Base-by-base conservation (phyloP, 108 stramenopile genomes). In the Bacterosira constricta region DNA sequence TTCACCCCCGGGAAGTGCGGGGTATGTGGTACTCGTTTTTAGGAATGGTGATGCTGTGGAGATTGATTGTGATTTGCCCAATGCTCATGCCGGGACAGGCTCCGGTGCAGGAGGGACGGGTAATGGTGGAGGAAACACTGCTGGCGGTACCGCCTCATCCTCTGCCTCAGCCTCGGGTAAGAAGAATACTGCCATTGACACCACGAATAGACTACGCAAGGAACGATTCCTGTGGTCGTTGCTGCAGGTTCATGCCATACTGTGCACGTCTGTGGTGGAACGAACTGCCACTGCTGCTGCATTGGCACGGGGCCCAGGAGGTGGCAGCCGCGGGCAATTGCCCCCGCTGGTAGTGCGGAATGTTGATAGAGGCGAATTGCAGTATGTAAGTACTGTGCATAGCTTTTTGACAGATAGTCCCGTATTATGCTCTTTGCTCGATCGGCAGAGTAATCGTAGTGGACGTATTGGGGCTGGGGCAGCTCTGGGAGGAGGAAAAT, bases 171-270 rank as follows among this genome's bases (percentile, higher is more conserved):
- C 39, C 18, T 0, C 15, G 6, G 31, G 41, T 17, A 75, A 75
- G 36, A 67, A 67, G 11, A 55, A 72, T 70, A 30, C 73, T 13
- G 83, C 77, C 62, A 80, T 34, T 32, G 86, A 85, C 26, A 69
- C 73, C 0, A 82, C 85, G 34, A 84, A 87, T 44, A 73, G 80
- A 29, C 68, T 91, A 68, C 67, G 85, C 9, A 89, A 91, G 41
- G 89, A 94, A 36, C 82, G 87, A 12, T 91, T 94, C 65, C 81
- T 94, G 36, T 94, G 90, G 90, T 87, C 85, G 0, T 69, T 94
- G 32, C 41, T 94, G 31, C 93, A 94, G 60, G 77, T 91, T 49
- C 93, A 94, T 69, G 90, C 90, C 53, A 94, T 94, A 77, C 62
- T 94, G 11, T 94, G 93, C 47, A 86, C 88, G 15, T 81, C 89